These are phyloP conservation scores for Podaxis sp. DNA, from an alignment of 768 basidiomycete species.

Conservation along the genomic window DNA sequence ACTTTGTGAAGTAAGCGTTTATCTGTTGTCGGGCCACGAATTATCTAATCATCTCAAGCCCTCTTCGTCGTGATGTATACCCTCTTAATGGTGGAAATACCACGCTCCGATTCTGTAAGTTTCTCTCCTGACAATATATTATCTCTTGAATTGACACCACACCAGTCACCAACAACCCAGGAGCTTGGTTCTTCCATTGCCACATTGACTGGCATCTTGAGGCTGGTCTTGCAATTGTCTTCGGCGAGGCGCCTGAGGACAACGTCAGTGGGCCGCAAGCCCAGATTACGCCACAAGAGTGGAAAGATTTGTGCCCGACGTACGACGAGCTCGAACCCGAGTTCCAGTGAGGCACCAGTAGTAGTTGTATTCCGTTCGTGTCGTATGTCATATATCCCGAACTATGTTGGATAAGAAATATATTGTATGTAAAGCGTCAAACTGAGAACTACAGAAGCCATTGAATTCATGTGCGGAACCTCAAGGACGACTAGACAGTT, in stretches of 20 bases:
- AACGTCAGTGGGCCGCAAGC: slow-evolving; percentile 23
- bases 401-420: not conserved
- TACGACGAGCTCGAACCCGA: slow-evolving; percentile 19
- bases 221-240: slow-evolving; percentile 38
- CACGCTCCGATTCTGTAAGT: slow-evolving; percentile 15
- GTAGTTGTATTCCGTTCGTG: not conserved
- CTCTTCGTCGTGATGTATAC: slow-evolving; percentile 19
- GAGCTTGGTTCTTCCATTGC: slow-evolving; percentile 23
- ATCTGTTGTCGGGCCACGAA: not conserved
- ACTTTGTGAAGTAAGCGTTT: slow-evolving; percentile 9
- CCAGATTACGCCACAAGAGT: slow-evolving; percentile 25
- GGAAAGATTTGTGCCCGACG: slow-evolving; percentile 16
- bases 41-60: not conserved
- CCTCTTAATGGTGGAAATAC: slow-evolving; percentile 15
- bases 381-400: not conserved
- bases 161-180: slow-evolving; percentile 18
- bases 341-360: slow-evolving; percentile 13
- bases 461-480: slow-evolving; percentile 29
- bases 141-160: not conserved
- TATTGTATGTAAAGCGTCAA: slow-evolving; percentile 34
- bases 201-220: slow-evolving; percentile 34
- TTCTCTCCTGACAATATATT: not conserved
- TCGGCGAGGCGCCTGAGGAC: slow-evolving; percentile 31
- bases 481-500: not conserved
- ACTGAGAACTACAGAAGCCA: slow-evolving; percentile 37